Percentiles rank a stretch among this genome's conserved stretches.
Evolutionary conservation across 768 basidiomycete species (phyloP).

Genomic region (Panus rudis): DNA sequence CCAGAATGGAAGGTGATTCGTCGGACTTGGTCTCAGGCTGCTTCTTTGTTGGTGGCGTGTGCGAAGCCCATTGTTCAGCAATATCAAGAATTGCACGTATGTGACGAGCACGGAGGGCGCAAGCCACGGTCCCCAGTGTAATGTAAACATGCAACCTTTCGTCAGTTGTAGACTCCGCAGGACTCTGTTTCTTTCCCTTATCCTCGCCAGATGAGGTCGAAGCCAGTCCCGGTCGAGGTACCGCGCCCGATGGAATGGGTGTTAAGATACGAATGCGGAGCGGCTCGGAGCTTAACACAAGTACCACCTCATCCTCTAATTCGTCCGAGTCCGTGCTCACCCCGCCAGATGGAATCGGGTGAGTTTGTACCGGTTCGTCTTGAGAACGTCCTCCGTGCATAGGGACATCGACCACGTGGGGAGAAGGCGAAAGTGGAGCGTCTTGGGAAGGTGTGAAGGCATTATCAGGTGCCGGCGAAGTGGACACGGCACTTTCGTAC

Average conservation of each 20-base stretch:
- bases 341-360: no score
- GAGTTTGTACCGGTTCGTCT: no score
- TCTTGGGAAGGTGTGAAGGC: neutral
- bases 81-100: constrained; percentile 40
- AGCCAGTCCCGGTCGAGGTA: no score
- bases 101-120: constrained; percentile 51
- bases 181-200: neutral
- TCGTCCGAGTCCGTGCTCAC: constrained; percentile 7
- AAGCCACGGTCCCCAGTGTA: constrained; percentile 45
- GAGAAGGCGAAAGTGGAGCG: no score
- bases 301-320: constrained; percentile 37
- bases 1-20: constrained; percentile 20
- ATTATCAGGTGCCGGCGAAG: constrained; percentile 3
- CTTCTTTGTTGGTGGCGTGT: constrained; percentile 4
- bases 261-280: constrained; percentile 50
- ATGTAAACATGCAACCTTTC: constrained; percentile 28
- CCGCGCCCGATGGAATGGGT: constrained; percentile 24
- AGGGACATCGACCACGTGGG: no score
- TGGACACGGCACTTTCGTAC: constrained; percentile 70
- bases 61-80: constrained; percentile 14
- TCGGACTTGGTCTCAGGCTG: neutral
- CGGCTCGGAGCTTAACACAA: constrained; percentile 60
- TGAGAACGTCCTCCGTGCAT: no score
- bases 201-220: neutral
- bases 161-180: neutral